Base-by-base conservation (phyloP, 1,284 basidiomycete species). In the Crepidotus sp. region DNA sequence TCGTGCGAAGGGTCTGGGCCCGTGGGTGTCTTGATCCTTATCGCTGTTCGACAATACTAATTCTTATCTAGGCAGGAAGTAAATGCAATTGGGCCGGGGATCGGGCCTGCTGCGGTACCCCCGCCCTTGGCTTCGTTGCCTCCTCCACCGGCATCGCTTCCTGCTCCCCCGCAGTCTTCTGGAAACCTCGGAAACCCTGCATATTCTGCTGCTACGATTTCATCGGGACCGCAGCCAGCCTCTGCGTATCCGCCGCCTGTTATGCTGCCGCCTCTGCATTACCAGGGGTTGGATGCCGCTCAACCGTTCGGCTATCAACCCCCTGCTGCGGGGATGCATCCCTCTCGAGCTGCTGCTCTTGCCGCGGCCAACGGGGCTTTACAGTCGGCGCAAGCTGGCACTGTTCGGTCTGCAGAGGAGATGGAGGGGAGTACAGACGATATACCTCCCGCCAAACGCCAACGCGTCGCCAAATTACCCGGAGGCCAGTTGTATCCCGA, bases 1-100 rank as follows among this genome's bases (percentile, higher is more conserved):
- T 65, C 83, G 86, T 48, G 77, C 88, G 18, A 89, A 91, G 61
- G 89, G 88, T 63, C 73, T 93, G 41, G 83, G 82, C 55, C 83
- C 83, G 77, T 85, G 61, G 57, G 80, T 77, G 8, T 14, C 37
- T 56, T 24, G 54, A 49, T 45, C 40, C 26, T 27, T 36, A 30
- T 50, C 8, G 8, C 13, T n/a, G 41, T 36, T 40, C 49, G 45
- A 30, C 52, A 24, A 9, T 36, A 1, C 17, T 40, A 2, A 40
- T 22, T 10, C 6, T 30, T 18, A n/a, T 40, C 5, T 31, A 84
- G 80, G 45, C 79, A 85, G 70, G 83, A 86, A 40, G 61, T 63
- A 34, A 77, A 79, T 48, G 81, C 80, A 1, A 85, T 86, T 49
- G 88, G 88, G 3, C 87, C 86, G 51, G 85, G 85, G 21, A 88